Evolutionary conservation across 2,329 filamentous ascomycete species (phyloP).

Genomic region (Chaetoscypha palmicola): DNA sequence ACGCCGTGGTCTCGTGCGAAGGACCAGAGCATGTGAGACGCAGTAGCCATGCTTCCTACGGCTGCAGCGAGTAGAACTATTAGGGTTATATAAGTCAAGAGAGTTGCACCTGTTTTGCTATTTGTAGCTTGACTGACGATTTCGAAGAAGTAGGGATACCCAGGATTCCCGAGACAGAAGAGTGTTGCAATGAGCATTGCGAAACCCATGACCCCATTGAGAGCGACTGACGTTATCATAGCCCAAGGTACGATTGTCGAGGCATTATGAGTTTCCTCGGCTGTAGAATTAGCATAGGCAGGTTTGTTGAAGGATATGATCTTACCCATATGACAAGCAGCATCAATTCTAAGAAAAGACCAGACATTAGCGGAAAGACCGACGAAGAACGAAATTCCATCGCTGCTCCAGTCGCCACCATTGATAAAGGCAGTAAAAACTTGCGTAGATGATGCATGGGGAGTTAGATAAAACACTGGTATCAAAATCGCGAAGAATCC

Average conservation of each 20-base stretch:
- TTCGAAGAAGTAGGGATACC: constrained; percentile 41
- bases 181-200: constrained; percentile 27
- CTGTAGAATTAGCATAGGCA: constrained; percentile 26
- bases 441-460: constrained; percentile 6
- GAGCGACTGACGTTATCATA: constrained; percentile 34
- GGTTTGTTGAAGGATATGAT: not conserved
- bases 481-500: constrained; percentile 37
- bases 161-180: constrained; percentile 33
- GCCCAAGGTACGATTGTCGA: constrained; percentile 37
- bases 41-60: constrained; percentile 31
- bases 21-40: constrained; percentile 36
- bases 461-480: constrained; percentile 28
- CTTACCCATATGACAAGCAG: not conserved
- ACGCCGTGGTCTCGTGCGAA: constrained; percentile 27
- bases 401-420: constrained; percentile 26
- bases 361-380: not conserved
- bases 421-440: constrained; percentile 28
- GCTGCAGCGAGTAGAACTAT: constrained; percentile 34
- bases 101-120: constrained; percentile 37
- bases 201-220: constrained; percentile 41
- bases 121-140: constrained; percentile 41
- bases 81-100: constrained; percentile 22
- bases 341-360: not conserved
- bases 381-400: constrained; percentile 30
- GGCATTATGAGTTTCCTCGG: constrained; percentile 32